Evolutionary conservation across 2,329 filamentous ascomycete species (phyloP), one percentile per base, ranked within the genome.

Genomic region (Cercospora janseana): DNA sequence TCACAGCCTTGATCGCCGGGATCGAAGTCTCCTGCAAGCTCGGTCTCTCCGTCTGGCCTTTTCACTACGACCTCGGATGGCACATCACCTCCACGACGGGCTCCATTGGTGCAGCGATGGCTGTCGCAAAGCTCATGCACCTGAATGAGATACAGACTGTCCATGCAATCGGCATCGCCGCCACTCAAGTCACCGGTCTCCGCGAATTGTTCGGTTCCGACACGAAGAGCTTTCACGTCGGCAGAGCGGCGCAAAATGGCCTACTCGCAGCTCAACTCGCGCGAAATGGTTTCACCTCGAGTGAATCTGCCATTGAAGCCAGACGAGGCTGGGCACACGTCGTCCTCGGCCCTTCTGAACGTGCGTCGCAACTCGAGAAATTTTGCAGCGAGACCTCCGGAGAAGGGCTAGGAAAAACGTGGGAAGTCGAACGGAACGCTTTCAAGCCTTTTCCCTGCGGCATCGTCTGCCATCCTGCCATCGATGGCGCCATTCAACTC

Each of bases 371-470:
- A 27, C 64, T 73, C 13, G 66, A 71, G 5, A 66, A 64, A 28
- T 66, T 40, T 15, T 29, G 71, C 51, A 59, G 75, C 27, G 67
- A 59, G 1, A 65, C 66, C 13, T 45, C 46, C n/a, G 16, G 31
- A 13, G 34, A 55, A 29, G 49, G 49, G 13, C 55, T 74, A 9
- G 65, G 67, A 2, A 49, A 56, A 27, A 59, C 56, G n/a, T 80
- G 77, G 77, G 76, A 80, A 65, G 74, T 76, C 6, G 67, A 73
- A 57, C 71, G 71, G 55, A 80, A 80, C 54, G 72, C 75, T 1
- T 80, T 80, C 65, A 80, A 81, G 60, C 78, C 77, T 0, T 81
- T 76, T 52, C 77, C 78, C 0, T 80, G 78, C 60, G 78, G 77
- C 1, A 79, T 80, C 52, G 76, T 80, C 0, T 76, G 79, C 54